Evolutionary conservation across 768 basidiomycete genomes (phyloP), one percentile per base, ranked within the genome.

Genomic region (Hygrocybe punicea): DNA sequence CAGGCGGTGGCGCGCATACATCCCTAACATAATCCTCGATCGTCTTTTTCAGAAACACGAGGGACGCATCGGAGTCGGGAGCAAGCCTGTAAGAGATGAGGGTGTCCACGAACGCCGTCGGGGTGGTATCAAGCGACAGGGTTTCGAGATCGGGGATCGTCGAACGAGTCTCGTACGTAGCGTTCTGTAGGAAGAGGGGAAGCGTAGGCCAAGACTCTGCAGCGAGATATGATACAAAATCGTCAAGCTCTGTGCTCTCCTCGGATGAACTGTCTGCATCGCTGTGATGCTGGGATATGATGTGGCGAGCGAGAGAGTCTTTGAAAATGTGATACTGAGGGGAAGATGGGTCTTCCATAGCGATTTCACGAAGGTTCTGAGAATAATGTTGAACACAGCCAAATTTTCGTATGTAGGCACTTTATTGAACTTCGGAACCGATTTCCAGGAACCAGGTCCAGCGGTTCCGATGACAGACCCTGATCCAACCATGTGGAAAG

Each of bases 151-250:
- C 70, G 6, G 75, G 72, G 0, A 73, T 49, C 1, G 51, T 53
- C 8, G 60, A 57, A 11, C 70, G 68, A 2, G 65, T 70, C 47
- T 77, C 76, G 65, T 78, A 74, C 9, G 79, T 73, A 1, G 76
- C 75, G 0, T 57, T 56, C 37, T 69, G 74, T 6, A 81, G 59
- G 3, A 61, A 16, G 4, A 21, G 10, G 2, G 82, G 78, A 4
- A 84, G 67, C 8, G 67, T 63, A 13, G 71, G 57, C 81, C 82
- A 84, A 4, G 76, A 65, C 66, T 84, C 82, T 3, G 68, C 58
- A 2, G 80, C 79, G 8, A 84, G 76, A 60, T 81, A 85, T 0
- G 73, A 71, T 0, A 76, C 67, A 62, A 84, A 84, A 2, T 85
- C 84, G 65, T 81, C 79, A 1, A 84, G 71, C 6, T 73, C 71